A percentile compares a stretch with the other conserved stretches of the same genome.
These are phyloP conservation scores for Fusarium sp. DNA, from an alignment of 2,329 filamentous ascomycete genomes.

Conservation along the genomic window DNA sequence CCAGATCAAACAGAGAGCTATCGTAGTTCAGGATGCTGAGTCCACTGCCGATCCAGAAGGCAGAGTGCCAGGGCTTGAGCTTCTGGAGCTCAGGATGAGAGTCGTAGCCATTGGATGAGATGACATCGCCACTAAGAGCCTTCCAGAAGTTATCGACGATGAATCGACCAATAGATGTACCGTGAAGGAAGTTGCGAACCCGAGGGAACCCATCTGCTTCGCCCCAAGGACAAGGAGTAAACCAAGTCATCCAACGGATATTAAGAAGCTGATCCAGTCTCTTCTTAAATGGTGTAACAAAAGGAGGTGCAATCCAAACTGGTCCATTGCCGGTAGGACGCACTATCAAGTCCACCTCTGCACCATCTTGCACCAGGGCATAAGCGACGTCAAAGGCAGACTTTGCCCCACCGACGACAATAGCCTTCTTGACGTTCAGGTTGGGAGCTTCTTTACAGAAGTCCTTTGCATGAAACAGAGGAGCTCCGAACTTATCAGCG, in stretches of 20 bases:
- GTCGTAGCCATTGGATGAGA: constrained; percentile 59
- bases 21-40: constrained; percentile 66
- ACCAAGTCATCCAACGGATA: constrained; percentile 69
- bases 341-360: constrained; percentile 63
- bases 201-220: constrained; percentile 62
- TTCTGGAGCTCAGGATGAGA: constrained; percentile 53
- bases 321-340: constrained; percentile 63
- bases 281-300: constrained; percentile 70
- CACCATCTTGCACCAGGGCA: constrained; percentile 60
- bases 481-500: constrained; percentile 50
- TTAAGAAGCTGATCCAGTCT: constrained; percentile 67
- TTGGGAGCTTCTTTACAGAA: constrained; percentile 50
- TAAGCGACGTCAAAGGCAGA: constrained; percentile 69
- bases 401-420: constrained; percentile 67
- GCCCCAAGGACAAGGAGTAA: constrained; percentile 74
- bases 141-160: constrained; percentile 63
- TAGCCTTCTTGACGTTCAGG: constrained; percentile 50
- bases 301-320: constrained; percentile 63
- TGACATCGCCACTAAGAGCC: constrained; percentile 59
- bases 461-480: constrained; percentile 59
- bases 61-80: constrained; percentile 55
- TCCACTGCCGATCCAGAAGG: constrained; percentile 61
- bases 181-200: constrained; percentile 61
- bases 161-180: constrained; percentile 60
- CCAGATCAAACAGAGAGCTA: constrained; percentile 61